Evolutionary conservation across 1,284 basidiomycete species (phyloP).

Genomic region (Rhodofomes roseus): DNA sequence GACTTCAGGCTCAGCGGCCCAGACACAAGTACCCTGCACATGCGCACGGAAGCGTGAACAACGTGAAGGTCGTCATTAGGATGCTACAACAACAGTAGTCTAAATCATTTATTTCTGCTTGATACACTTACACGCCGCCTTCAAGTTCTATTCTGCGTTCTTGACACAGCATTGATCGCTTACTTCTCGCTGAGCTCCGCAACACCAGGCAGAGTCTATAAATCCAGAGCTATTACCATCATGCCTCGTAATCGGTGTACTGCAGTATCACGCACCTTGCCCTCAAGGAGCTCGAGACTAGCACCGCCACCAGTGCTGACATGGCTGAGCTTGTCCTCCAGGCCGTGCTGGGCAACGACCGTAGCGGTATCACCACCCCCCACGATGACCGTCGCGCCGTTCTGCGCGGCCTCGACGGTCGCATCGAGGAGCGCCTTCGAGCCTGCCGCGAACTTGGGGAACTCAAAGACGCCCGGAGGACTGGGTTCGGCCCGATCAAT

Average conservation of each 20-base stretch:
- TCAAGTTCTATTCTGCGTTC: not conserved
- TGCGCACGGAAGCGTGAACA: too few relatives aligned
- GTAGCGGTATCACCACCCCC: conserved; percentile 95
- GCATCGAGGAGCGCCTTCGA: conserved; percentile 87
- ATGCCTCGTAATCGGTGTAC: not conserved
- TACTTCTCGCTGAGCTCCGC: conserved; percentile 74
- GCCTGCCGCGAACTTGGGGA: conserved; percentile 86
- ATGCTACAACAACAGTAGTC: not conserved
- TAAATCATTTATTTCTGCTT: not conserved
- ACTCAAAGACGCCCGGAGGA: conserved; percentile 97
- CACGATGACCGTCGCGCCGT: conserved; percentile 91
- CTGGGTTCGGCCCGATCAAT: conserved; percentile 31
- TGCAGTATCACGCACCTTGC: conserved; percentile 64
- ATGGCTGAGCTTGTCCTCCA: conserved; percentile 91
- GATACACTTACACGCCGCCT: not conserved
- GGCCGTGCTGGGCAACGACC: conserved; percentile 77
- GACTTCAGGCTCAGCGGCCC: too few relatives aligned
- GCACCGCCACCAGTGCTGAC: conserved; percentile 98
- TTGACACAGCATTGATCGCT: not conserved
- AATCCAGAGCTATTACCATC: not conserved
- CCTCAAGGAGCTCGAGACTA: conserved; percentile 92
- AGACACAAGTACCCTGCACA: too few relatives aligned
- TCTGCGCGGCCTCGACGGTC: conserved; percentile 82
- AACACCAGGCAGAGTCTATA: conserved; percentile 79
- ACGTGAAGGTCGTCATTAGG: not conserved